A percentile compares a stretch with the other conserved stretches of the same genome.
Conservation (phyloP, 179 eudicot genomes). For the Drosera spatulata region DNA sequence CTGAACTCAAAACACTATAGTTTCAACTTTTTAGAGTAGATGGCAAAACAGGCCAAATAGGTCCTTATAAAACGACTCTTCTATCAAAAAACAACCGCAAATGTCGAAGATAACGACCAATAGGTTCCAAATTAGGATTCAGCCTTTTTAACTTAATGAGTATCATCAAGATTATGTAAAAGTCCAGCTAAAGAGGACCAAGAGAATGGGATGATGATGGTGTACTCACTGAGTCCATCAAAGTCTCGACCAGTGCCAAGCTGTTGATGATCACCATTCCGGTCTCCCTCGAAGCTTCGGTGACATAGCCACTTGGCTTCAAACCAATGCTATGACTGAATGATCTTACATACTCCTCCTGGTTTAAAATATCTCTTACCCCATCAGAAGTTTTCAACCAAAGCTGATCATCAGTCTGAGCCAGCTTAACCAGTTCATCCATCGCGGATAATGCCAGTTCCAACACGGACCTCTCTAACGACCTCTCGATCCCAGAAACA, state of each 20-base stretch:
- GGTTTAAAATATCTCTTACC: conserved; percentile 52
- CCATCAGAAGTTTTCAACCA: conserved; percentile 69
- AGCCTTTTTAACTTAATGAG: too few relatives aligned
- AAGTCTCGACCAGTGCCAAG: conserved; percentile 75
- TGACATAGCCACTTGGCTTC: conserved; percentile 65
- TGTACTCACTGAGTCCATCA: conserved; percentile 77
- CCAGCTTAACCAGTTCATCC: conserved; percentile 86
- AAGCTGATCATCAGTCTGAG: conserved; percentile 69
- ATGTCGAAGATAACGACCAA: too few relatives aligned
- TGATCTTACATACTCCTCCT: conserved; percentile 58
- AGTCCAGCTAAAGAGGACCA: too few relatives aligned
- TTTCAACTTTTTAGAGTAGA: too few relatives aligned
- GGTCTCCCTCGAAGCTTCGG: conserved; percentile 79
- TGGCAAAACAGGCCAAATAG: too few relatives aligned
- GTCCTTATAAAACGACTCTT: too few relatives aligned
- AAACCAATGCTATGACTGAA: conserved; percentile 58
- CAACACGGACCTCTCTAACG: conserved; percentile 77
- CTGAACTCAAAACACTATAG: too few relatives aligned
- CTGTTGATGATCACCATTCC: conserved; percentile 92
- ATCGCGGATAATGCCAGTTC: conserved; percentile 90
- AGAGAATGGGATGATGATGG: too few relatives aligned
- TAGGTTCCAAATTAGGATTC: too few relatives aligned
- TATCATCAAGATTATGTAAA: too few relatives aligned
- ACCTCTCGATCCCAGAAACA: conserved; percentile 32
- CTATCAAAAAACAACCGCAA: too few relatives aligned